These are phyloP conservation scores for Gracilaria caudata DNA, from an alignment of 23 red algal species.

Conservation along the genomic window DNA sequence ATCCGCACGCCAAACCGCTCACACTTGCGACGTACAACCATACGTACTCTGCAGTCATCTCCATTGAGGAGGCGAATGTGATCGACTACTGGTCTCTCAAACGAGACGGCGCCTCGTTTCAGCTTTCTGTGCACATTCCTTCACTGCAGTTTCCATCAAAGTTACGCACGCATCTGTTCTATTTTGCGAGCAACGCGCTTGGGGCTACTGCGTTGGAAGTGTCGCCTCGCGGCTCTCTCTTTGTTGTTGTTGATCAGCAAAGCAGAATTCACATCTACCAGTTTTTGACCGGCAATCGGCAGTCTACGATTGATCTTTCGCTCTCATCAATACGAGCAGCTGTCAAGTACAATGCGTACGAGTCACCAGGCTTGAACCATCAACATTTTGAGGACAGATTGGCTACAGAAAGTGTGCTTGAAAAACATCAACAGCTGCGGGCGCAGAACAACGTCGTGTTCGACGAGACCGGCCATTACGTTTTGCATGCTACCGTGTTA, in stretches of 20 bases:
- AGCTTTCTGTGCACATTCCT: not conserved
- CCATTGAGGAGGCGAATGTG: not conserved
- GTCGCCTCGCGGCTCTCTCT: slow-evolving; percentile 19
- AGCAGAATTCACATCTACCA: slow-evolving; percentile 15
- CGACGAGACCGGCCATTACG: slow-evolving; percentile 49
- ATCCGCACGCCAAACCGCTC: slow-evolving; percentile 5
- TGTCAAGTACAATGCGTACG: not conserved
- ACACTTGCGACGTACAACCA: not conserved
- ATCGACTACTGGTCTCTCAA: slow-evolving; percentile 7
- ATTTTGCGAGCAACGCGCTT: slow-evolving; percentile 35
- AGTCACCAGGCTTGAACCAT: not conserved
- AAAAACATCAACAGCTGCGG: not conserved
- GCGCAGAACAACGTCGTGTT: slow-evolving; percentile 60
- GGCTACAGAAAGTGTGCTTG: not conserved
- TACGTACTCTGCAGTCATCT: not conserved
- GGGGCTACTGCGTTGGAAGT: slow-evolving; percentile 5
- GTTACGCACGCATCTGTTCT: slow-evolving; percentile 64
- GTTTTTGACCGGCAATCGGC: slow-evolving; percentile 16
- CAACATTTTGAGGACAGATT: slow-evolving; percentile 32
- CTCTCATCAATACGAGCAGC: not conserved
- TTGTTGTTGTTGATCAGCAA: slow-evolving; percentile 22
- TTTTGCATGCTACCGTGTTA: slow-evolving; percentile 76
- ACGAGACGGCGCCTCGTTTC: not conserved
- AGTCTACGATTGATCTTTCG: slow-evolving; percentile 14
- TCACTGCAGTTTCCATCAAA: slow-evolving; percentile 57